phyloP scores from a whole-genome alignment of 2,329 filamentous ascomycete genomes.

The Xylariaceae sp. region DNA sequence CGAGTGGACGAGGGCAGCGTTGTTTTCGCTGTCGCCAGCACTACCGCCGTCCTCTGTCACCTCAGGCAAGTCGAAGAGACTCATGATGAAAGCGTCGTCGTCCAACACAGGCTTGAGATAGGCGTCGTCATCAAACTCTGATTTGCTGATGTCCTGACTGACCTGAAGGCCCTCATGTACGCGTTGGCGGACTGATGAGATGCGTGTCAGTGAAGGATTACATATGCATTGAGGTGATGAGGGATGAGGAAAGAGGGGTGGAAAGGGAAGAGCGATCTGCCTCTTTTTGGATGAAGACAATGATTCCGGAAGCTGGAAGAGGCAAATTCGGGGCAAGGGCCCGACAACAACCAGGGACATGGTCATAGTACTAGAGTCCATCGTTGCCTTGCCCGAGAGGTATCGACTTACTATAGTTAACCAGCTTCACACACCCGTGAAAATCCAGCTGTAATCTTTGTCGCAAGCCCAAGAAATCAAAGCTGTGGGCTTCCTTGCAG shows the following conservation, averaged over 20 bases:
- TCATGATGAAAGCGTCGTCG: constrained; percentile 85
- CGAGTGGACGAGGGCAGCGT: constrained; percentile 33
- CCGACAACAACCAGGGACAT: too few relatives aligned
- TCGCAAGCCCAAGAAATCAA: constrained; percentile 62
- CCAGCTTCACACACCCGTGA: constrained; percentile 67
- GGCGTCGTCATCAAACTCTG: constrained; percentile 69
- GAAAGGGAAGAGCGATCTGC: background rate
- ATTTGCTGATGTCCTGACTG: constrained; percentile 56
- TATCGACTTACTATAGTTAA: constrained; percentile 57
- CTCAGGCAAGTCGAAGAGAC: constrained; percentile 71
- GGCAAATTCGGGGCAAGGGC: too few relatives aligned
- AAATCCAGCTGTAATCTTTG: constrained; percentile 63
- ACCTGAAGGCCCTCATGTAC: constrained; percentile 42
- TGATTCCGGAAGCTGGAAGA: too few relatives aligned
- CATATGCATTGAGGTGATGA: too few relatives aligned
- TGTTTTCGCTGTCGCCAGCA: constrained; percentile 21
- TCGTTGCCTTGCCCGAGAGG: background rate
- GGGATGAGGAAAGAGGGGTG: background rate
- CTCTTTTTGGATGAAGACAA: too few relatives aligned
- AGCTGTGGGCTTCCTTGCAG: constrained; percentile 61
- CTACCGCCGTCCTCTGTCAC: constrained; percentile 30
- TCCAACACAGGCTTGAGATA: constrained; percentile 82
- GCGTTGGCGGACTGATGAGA: constrained; percentile 41
- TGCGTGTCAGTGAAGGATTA: too few relatives aligned
- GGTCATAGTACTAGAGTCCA: too few relatives aligned